Evolutionary conservation across 345 rosid genomes (phyloP), one percentile per base, ranked within the genome.

Genomic region (Kernera saxatilis): DNA sequence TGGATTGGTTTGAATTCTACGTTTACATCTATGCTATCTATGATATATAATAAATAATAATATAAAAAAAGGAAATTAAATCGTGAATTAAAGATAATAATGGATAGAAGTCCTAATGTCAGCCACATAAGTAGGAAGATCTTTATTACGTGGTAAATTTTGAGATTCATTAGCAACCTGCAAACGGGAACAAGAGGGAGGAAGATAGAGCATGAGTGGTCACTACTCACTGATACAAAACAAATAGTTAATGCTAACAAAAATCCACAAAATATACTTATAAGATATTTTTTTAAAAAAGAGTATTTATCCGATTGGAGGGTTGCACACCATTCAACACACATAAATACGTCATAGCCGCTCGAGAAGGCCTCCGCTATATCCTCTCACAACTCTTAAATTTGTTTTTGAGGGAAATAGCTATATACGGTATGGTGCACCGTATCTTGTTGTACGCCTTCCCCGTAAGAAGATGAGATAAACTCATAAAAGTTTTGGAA

Each of bases 131-230:
- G 5, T 27, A 55, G 18, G 32, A 39, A 67, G 1, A 15, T 41
- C 39, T 18, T 11, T 3, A 33, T 11, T 25, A 25, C 12, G 12
- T 48, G 36, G 48, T 40, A 15, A 54, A 18, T 29, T 74, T 67
- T 60, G 4, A 17, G 56, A 60, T 41, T 67, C 19, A 50, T 59
- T 15, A 40, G 62, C 44, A 66, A 58, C 54, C 37, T 22, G 69
- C 69, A 48, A 67, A 74, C 37, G 21, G 32, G 41, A 64, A 45
- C 51, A 44, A 36, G 41, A 52, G 26, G 12, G 41, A 19, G 53
- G 43, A 53, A 61, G 79, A 75, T 69, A 69, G 54, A 75, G 73
- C 75, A 69, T 15, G 75, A 69, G 70, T 75, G 79, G 79, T 73
- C 72, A 41, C 49, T 66, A 58, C 37, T 36, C 27, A 67, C 43